These are phyloP conservation scores for Rhizophora apiculata DNA, from an alignment of 345 rosid genomes.

Conservation along the genomic window DNA sequence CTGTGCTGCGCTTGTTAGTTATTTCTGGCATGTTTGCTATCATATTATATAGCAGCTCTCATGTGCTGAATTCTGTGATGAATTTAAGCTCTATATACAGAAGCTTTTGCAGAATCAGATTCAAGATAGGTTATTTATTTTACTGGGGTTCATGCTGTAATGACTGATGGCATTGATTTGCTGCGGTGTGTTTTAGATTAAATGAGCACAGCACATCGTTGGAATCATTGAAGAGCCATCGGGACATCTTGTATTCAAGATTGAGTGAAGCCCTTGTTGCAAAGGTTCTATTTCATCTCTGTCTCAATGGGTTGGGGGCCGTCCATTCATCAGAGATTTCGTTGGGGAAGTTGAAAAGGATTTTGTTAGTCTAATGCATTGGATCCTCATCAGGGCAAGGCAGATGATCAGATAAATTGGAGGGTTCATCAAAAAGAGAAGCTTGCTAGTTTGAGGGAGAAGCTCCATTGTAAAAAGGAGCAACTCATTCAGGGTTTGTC, in stretches of 20 bases:
- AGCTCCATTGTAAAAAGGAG: constrained; percentile 54
- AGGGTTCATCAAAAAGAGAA: constrained; percentile 63
- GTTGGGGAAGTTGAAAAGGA: neutral
- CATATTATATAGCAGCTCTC: neutral
- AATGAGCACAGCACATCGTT: constrained; percentile 52
- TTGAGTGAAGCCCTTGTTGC: constrained; percentile 62
- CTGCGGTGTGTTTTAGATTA: constrained; percentile 40
- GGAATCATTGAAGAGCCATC: constrained; percentile 55
- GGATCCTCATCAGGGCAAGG: constrained; percentile 51
- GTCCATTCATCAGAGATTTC: neutral
- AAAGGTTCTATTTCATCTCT: constrained; percentile 32
- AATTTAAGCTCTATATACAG: neutral
- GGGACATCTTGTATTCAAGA: constrained; percentile 52
- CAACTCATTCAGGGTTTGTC: constrained; percentile 53
- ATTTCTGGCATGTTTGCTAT: too few relatives aligned
- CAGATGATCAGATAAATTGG: constrained; percentile 76
- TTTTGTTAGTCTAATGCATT: constrained; percentile 6
- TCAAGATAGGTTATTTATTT: neutral
- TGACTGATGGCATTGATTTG: neutral
- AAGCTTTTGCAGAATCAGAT: neutral
- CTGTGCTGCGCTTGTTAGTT: too few relatives aligned
- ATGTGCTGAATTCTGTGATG: neutral
- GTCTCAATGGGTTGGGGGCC: neutral
- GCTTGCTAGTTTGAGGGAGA: constrained; percentile 56
- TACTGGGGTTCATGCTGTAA: too few relatives aligned